Conservation (phyloP, 768 basidiomycete genomes). For the Boletus sp. region DNA sequence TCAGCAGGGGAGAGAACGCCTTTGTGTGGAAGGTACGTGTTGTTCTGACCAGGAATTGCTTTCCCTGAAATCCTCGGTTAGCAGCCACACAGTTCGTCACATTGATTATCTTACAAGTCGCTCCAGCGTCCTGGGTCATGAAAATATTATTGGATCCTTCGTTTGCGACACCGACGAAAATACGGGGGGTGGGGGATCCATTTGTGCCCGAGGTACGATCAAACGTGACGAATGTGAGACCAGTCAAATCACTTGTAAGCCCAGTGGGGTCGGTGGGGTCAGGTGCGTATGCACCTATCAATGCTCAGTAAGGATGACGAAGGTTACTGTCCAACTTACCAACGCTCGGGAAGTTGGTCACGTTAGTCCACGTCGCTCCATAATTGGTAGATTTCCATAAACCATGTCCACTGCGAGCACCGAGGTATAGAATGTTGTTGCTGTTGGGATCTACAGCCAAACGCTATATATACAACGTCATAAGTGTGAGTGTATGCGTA, state of each 20-base stretch:
- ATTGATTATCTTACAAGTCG: slow-evolving; percentile 3
- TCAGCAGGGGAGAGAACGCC: slow-evolving; percentile 61
- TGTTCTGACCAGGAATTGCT: slow-evolving; percentile 57
- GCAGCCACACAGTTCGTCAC: not conserved
- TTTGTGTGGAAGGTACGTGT: slow-evolving; percentile 60
- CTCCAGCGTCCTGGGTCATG: slow-evolving; percentile 53
- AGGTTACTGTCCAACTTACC: slow-evolving; percentile 37
- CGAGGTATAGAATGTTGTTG: slow-evolving; percentile 61
- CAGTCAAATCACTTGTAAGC: slow-evolving; percentile 5
- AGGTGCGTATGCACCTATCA: slow-evolving; percentile 9
- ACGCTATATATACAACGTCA: slow-evolving; percentile 36
- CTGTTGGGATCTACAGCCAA: slow-evolving; percentile 62
- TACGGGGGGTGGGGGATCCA: slow-evolving; percentile 56
- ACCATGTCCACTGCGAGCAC: slow-evolving; percentile 62
- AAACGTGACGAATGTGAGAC: slow-evolving; percentile 15
- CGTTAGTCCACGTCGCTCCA: slow-evolving; percentile 57
- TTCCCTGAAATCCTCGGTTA: slow-evolving; percentile 39
- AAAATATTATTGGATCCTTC: slow-evolving; percentile 54
- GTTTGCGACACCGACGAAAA: slow-evolving; percentile 68
- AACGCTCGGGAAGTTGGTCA: slow-evolving; percentile 56
- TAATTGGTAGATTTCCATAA: slow-evolving; percentile 65
- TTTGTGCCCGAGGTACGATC: slow-evolving; percentile 36
- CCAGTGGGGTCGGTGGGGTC: slow-evolving; percentile 9
- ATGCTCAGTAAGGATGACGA: not conserved
- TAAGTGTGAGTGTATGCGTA: not conserved